Evolutionary conservation across 2,329 filamentous ascomycete genomes (phyloP).

Genomic region (Xylariaceae sp.): DNA sequence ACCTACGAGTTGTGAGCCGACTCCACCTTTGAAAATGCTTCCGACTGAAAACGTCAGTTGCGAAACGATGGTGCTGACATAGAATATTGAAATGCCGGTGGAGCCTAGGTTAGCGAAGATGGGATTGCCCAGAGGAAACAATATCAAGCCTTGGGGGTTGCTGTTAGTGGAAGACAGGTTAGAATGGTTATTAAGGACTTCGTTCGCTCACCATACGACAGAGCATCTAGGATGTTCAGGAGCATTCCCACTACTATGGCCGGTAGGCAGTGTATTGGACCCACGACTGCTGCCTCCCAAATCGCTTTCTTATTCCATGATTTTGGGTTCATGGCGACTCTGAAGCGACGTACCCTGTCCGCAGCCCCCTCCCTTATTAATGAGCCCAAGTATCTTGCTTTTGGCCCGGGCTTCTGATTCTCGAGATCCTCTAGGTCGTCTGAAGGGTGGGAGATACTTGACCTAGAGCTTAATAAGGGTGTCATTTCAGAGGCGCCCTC

Average conservation of each 20-base stretch:
- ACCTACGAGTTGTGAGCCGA: constrained; percentile 85
- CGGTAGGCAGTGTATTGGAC: constrained; percentile 69
- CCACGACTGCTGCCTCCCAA: constrained; percentile 59
- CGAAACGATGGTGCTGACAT: constrained; percentile 92
- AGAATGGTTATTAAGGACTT: background rate
- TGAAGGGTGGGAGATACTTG: constrained; percentile 30
- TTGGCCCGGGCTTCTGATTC: constrained; percentile 42
- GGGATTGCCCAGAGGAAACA: constrained; percentile 85
- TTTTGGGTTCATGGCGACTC: constrained; percentile 55
- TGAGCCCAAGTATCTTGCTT: constrained; percentile 21
- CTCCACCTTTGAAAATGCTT: constrained; percentile 83
- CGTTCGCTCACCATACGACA: constrained; percentile 69
- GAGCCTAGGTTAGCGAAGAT: constrained; percentile 83
- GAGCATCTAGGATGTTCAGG: constrained; percentile 87
- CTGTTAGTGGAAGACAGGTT: constrained; percentile 10
- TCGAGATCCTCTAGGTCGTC: constrained; percentile 44
- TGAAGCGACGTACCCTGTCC: constrained; percentile 24
- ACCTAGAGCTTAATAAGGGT: constrained; percentile 42
- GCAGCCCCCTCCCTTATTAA: constrained; percentile 26
- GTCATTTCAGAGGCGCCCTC: constrained; percentile 40
- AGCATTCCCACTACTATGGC: constrained; percentile 84
- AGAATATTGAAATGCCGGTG: constrained; percentile 97
- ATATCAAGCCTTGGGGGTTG: constrained; percentile 68
- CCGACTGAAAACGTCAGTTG: constrained; percentile 85
- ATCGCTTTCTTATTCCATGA: constrained; percentile 67